phyloP scores from a whole-genome alignment of 176 grass and related monocot genomes.

The Oropetium thomaeum region DNA sequence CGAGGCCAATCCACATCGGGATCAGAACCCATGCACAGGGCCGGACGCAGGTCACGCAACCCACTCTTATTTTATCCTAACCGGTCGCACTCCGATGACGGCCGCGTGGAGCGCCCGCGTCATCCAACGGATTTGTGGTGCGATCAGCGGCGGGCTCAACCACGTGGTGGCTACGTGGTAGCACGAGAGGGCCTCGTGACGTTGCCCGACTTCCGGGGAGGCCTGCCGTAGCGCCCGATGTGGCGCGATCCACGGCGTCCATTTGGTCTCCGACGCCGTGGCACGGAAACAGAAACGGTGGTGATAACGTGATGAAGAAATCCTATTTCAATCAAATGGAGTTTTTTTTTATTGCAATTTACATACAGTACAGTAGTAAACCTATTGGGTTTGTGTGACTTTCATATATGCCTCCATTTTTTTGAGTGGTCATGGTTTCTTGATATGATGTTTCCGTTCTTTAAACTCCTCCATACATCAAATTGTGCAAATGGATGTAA shows the following conservation, averaged over 20 bases:
- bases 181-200: slow-evolving; percentile 24
- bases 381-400: too few relatives aligned
- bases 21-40: slow-evolving; percentile 42
- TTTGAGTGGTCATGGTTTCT: too few relatives aligned
- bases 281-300: background rate
- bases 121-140: slow-evolving; percentile 30
- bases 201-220: slow-evolving; percentile 12
- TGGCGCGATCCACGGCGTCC: slow-evolving; percentile 19
- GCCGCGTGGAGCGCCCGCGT: background rate
- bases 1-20: slow-evolving; percentile 63
- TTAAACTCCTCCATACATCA: too few relatives aligned
- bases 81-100: background rate
- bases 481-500: too few relatives aligned
- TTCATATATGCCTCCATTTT: too few relatives aligned
- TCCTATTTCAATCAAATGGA: too few relatives aligned
- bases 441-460: too few relatives aligned
- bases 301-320: background rate
- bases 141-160: background rate
- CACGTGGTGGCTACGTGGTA: slow-evolving; percentile 36
- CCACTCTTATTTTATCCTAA: slow-evolving; percentile 8
- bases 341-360: too few relatives aligned
- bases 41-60: slow-evolving; percentile 4
- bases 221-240: background rate
- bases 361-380: too few relatives aligned
- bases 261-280: background rate